These are phyloP conservation scores for Leccinum subtestaceum DNA, from an alignment of 768 basidiomycete species.

Conservation along the genomic window DNA sequence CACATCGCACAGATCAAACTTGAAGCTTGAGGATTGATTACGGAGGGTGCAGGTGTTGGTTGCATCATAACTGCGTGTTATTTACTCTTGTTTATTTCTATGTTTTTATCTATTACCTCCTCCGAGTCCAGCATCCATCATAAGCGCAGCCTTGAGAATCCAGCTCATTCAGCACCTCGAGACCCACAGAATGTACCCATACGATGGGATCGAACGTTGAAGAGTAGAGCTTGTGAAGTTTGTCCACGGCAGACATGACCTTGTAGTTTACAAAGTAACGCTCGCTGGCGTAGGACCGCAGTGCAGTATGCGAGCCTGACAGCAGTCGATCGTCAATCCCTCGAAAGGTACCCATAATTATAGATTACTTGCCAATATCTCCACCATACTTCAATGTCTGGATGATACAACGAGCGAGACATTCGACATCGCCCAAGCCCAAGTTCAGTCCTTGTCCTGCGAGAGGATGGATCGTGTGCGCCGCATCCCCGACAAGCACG, in stretches of 20 bases:
- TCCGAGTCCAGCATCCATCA: slow-evolving; percentile 66
- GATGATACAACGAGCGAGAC: slow-evolving; percentile 64
- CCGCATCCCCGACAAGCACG: slow-evolving; percentile 92
- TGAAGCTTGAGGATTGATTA: neutral
- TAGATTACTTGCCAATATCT: slow-evolving; percentile 66
- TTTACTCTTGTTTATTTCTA: neutral
- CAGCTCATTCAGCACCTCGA: slow-evolving; percentile 91
- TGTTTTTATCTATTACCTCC: slow-evolving; percentile 22
- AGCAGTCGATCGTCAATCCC: neutral
- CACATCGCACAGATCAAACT: slow-evolving; percentile 15
- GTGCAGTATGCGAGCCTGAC: slow-evolving; percentile 69
- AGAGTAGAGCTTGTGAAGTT: slow-evolving; percentile 84
- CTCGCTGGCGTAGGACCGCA: slow-evolving; percentile 73
- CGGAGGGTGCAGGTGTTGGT: slow-evolving; percentile 62
- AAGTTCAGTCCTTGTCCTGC: slow-evolving; percentile 96
- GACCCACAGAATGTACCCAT: slow-evolving; percentile 82
- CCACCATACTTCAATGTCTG: slow-evolving; percentile 58
- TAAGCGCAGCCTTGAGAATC: slow-evolving; percentile 82
- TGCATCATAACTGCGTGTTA: slow-evolving; percentile 41
- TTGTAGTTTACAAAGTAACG: slow-evolving; percentile 87
- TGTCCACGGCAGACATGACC: slow-evolving; percentile 81
- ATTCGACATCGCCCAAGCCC: slow-evolving; percentile 84
- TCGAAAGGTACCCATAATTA: neutral
- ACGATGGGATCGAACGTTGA: slow-evolving; percentile 67
- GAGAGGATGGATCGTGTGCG: slow-evolving; percentile 91